phyloP scores from a whole-genome alignment of 176 grass and related monocot species.

The Aegilops longissima region DNA sequence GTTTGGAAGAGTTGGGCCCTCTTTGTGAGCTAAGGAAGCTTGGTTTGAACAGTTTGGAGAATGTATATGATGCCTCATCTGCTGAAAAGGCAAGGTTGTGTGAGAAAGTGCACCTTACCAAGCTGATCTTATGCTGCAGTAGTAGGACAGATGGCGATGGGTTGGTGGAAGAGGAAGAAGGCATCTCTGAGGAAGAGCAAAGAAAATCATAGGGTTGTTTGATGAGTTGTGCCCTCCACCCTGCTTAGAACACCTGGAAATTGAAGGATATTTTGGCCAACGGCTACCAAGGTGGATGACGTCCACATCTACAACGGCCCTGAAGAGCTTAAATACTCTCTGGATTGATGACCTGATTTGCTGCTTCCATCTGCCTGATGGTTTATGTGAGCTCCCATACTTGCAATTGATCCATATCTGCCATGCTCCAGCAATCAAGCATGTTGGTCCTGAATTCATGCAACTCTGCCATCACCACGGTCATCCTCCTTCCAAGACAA shows the following conservation, averaged over 20 bases:
- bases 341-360: not conserved
- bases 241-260: not conserved
- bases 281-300: not conserved
- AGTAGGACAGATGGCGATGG: not conserved
- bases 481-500: not conserved
- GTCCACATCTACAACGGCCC: not conserved
- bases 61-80: not conserved
- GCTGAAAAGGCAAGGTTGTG: not conserved
- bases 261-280: not conserved
- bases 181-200: not conserved
- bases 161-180: not conserved
- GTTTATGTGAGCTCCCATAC: not conserved
- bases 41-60: not conserved
- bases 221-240: not conserved
- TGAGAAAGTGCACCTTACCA: not conserved
- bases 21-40: not conserved
- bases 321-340: not conserved
- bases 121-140: not conserved
- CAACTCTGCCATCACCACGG: not conserved
- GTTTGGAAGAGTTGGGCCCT: not conserved
- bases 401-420: not conserved
- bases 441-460: not conserved
- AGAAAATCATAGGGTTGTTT: not conserved
- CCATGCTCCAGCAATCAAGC: not conserved
- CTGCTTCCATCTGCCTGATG: not conserved